Percentiles rank a stretch among this genome's conserved stretches.
phyloP scores from a whole-genome alignment of 441 rosid species.

The Euphorbia schlechtendalii region DNA sequence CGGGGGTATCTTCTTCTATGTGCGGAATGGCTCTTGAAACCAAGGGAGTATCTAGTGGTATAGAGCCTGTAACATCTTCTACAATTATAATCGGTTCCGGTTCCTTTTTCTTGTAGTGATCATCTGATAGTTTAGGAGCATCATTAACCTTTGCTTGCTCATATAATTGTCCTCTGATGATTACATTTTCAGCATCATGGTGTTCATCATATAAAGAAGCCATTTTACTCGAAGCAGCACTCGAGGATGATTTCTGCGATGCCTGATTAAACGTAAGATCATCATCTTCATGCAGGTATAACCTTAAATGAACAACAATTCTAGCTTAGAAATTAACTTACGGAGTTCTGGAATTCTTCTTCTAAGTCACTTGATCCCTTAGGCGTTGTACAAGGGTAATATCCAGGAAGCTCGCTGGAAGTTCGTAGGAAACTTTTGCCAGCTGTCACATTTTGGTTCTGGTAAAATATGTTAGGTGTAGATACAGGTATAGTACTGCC shows the following conservation, averaged over 20 bases:
- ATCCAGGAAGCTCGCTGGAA: constrained; percentile 21
- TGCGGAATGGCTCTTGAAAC: constrained; percentile 38
- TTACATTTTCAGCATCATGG: constrained; percentile 21
- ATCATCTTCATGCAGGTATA: constrained; percentile 18
- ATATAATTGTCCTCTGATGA: constrained; percentile 9
- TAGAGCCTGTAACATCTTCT: constrained; percentile 63
- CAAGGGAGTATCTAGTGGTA: constrained; percentile 30
- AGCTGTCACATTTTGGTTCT: constrained; percentile 23
- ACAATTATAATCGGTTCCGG: constrained; percentile 31
- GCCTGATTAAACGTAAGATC: constrained; percentile 11
- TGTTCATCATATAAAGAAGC: constrained; percentile 26
- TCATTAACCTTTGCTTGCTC: constrained; percentile 21
- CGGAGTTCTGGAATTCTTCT: constrained; percentile 24
- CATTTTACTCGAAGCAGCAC: constrained; percentile 26
- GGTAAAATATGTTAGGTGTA: constrained; percentile 22
- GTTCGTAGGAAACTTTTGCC: constrained; percentile 21
- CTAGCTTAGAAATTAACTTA: constrained; percentile 27
- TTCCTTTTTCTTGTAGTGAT: constrained; percentile 21
- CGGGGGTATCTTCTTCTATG: constrained; percentile 37
- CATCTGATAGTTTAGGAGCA: constrained; percentile 27
- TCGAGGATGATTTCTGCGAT: constrained; percentile 30
- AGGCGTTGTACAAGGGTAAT: constrained; percentile 16
- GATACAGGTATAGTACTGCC: constrained; percentile 17
- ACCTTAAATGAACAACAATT: neutral
- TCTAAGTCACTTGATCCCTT: constrained; percentile 24